A percentile compares a stretch with the other conserved stretches of the same genome.
These are phyloP conservation scores for Selaginella moellendorffii DNA, from an alignment of 75 land plant genomes.

Conservation along the genomic window DNA sequence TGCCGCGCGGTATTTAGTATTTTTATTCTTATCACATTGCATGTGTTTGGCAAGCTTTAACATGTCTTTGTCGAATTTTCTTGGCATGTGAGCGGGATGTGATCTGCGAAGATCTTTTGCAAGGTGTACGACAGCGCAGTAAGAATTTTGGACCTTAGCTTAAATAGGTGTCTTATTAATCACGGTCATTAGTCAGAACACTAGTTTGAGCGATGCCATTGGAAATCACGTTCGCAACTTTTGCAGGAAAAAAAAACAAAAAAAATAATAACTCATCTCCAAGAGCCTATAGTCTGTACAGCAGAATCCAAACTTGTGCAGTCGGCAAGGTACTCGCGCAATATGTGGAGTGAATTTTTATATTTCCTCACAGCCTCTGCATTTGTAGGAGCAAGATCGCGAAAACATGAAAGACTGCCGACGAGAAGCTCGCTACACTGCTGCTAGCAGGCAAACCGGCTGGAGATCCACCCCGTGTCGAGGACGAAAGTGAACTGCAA, in stretches of 20 bases:
- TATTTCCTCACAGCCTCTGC: background rate
- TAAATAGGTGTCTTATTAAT: no score
- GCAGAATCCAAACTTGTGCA: background rate
- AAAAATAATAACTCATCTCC: no score
- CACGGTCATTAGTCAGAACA: no score
- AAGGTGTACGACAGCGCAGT: background rate
- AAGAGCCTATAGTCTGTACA: no score
- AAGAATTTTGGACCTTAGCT: background rate
- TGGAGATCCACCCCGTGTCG: no score
- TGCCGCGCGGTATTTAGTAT: background rate
- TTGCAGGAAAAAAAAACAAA: background rate
- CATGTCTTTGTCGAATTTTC: background rate
- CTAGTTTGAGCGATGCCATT: background rate
- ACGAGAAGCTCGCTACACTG: background rate
- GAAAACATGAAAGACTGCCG: background rate
- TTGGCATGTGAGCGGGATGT: background rate
- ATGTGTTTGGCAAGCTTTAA: background rate
- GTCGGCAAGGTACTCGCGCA: background rate
- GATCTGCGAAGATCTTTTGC: background rate
- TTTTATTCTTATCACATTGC: constrained; percentile 1
- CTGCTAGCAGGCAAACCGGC: background rate
- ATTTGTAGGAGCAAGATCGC: background rate
- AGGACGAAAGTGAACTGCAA: background rate
- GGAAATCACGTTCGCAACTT: background rate
- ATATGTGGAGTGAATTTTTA: background rate